Base-by-base conservation (phyloP, 2,329 filamentous ascomycete genomes). In the Stemphylium vesicarium region DNA sequence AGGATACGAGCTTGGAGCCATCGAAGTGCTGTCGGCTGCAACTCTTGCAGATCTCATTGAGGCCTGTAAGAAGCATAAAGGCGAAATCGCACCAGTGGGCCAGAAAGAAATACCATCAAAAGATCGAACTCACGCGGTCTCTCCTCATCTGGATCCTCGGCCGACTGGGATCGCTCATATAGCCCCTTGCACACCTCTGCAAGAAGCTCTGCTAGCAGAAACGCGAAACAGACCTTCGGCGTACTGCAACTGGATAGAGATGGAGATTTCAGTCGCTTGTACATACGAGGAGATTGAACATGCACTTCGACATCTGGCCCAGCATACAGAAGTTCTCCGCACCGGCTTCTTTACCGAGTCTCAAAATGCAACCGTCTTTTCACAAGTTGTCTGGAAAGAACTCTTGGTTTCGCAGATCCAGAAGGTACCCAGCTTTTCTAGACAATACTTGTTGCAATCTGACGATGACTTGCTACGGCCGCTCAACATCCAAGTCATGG, bases 121-220 rank as follows among this genome's bases (percentile, higher is more conserved):
- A 20, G 7, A 12, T 16, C 18, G 12, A 33, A 22, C 5, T 15
- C 5, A 33, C 12, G 24, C 31, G 7, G 41, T 52, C 12, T n/a
- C 60, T 26, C 49, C 54, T 12, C 64, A 66, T 22, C 35, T 73
- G 5, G n/a, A 49, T 32, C 33, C 26, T 4, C 53, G 46, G 47
- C 42, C 40, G 18, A 20, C 42, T 16, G 44, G 57, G 0, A 66
- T 73, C 33, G 56, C 47, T 6, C 75, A 77, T 22, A 72, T 85
- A 4, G 66, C 84, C 15, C 82, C 82, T 4, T 95, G 91, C 70
- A 93, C 88, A 4, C 82, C 87, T 12, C 79, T 95, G 9, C 93
- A 97, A 65, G 78, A 83, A 15, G 87, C 91, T 1, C 96, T 96
- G 91, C 80, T 96, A 13, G 81, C 85, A 0, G 91, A 96, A 75